Evolutionary conservation across 192 early-diverging fungal genomes (phyloP), one percentile per base, ranked within the genome.

Genomic region (Entomortierella parvispora): DNA sequence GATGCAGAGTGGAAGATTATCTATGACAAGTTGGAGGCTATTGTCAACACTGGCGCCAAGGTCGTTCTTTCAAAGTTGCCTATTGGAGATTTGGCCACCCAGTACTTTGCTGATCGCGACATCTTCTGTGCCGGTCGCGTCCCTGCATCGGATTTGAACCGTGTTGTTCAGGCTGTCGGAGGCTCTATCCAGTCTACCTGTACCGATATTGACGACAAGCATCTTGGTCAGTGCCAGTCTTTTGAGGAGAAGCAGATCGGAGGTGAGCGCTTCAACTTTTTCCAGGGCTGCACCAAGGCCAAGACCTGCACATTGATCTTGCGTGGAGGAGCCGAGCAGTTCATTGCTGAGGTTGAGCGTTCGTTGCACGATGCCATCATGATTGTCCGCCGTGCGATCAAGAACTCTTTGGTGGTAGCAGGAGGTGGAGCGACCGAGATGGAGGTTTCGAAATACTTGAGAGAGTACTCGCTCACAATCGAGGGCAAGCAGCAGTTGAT

Each of bases 1-100:
- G 97, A 99, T 71, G 97, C 97, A 49, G 97, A 99, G 80, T 99
- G 97, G 97, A 84, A 91, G 78, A 98, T 99, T 75, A 99, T 99
- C 80, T 99, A 95, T 84, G 93, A 97, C 65, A 99, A 99, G 84
- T 86, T 99, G 25, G 96, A 97, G 68, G 93, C 92, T 46, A 98
- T 99, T 79, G 90, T 97, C 34, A 88, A 87, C 14, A 95, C 95
- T 50, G 97, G 96, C 62, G 97, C 97, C 65, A 96, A 97, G 84
- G 94, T 99, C 33, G 97, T 99, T 32, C 86, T 99, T 14, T 98
- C 96, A 62, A 95, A 94, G 75, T 84, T 99, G 62, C 97, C 97
- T 18, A 99, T 99, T 69, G 97, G 97, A 75, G 97, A 99, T 85
- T 82, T 99, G 69, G 97, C 96, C 34, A 99, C 97, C 31, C 97